Percentiles rank a stretch among this genome's conserved stretches.
Conservation (phyloP, 1,284 basidiomycete genomes). For the Flammula alnicola region DNA sequence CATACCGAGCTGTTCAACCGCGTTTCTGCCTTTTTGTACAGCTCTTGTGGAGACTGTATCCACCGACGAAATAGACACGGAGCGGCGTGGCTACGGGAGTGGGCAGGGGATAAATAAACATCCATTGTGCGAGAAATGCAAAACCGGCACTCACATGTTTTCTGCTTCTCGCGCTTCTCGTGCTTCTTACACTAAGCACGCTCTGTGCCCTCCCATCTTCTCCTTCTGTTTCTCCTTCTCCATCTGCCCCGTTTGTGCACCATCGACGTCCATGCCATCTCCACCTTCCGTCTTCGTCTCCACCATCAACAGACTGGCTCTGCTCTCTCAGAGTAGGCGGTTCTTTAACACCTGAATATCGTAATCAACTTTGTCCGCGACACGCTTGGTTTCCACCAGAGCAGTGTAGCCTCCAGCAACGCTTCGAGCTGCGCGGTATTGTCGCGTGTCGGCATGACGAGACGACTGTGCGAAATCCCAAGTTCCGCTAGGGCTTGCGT, state of each 20-base stretch:
- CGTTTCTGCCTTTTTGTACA: conserved; percentile 64
- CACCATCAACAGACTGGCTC: conserved; percentile 42
- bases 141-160: conserved; percentile 53
- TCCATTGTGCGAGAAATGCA: conserved; percentile 3
- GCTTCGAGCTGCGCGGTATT: conserved; percentile 77
- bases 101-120: neutral
- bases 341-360: conserved; percentile 77
- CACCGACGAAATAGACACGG: conserved; percentile 68
- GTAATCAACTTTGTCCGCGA: conserved; percentile 84
- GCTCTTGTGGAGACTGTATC: conserved; percentile 59
- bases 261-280: conserved; percentile 51
- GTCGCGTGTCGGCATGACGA: conserved; percentile 90
- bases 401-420: conserved; percentile 73
- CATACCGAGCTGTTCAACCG: conserved; percentile 31
- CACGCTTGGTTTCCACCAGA: conserved; percentile 86
- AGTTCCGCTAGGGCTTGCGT: conserved; percentile 79
- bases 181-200: conserved; percentile 63
- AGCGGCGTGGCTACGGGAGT: conserved; percentile 53
- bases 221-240: conserved; percentile 40
- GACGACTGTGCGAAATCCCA: conserved; percentile 69
- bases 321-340: conserved; percentile 62
- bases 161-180: conserved; percentile 49
- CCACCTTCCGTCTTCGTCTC: conserved; percentile 29
- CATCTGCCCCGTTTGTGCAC: conserved; percentile 33
- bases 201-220: conserved; percentile 67